Conservation (phyloP, 352 stramenopile genomes). For the Peronospora farinosa region DNA sequence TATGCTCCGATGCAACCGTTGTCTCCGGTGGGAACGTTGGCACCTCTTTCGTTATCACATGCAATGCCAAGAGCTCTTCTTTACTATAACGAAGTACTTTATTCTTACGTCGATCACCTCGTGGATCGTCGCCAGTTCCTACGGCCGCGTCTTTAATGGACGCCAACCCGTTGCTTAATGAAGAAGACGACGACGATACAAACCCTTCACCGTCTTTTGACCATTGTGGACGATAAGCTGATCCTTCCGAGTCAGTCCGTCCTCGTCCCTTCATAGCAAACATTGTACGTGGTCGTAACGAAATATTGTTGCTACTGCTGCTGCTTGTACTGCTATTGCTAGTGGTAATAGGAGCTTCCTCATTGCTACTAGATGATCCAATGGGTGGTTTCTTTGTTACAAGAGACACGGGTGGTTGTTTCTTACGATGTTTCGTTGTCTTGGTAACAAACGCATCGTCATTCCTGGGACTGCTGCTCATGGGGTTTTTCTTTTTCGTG, state of each 20-base stretch:
- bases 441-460: constrained; percentile 77
- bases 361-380: not conserved
- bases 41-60: constrained; percentile 46
- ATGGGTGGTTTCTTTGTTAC: constrained; percentile 22
- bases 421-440: constrained; percentile 71
- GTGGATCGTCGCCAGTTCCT: constrained; percentile 32
- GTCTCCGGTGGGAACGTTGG: constrained; percentile 59
- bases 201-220: constrained; percentile 84
- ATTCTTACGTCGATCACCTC: constrained; percentile 47
- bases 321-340: constrained; percentile 11
- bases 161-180: constrained; percentile 8
- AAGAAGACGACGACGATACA: constrained; percentile 36
- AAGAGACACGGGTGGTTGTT: constrained; percentile 23
- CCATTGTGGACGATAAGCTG: constrained; percentile 77
- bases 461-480: constrained; percentile 30
- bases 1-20: constrained; percentile 55
- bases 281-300: constrained; percentile 80
- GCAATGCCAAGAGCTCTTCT: constrained; percentile 72
- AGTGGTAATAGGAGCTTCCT: not conserved
- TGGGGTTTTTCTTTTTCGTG: not conserved
- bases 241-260: constrained; percentile 59
- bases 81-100: constrained; percentile 82
- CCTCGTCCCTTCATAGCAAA: constrained; percentile 83
- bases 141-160: constrained; percentile 35
- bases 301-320: constrained; percentile 35